Percentiles rank a stretch among this genome's conserved stretches.
Evolutionary conservation across 169 alveolate genomes (phyloP).

Genomic region (Plasmodium sp.): DNA sequence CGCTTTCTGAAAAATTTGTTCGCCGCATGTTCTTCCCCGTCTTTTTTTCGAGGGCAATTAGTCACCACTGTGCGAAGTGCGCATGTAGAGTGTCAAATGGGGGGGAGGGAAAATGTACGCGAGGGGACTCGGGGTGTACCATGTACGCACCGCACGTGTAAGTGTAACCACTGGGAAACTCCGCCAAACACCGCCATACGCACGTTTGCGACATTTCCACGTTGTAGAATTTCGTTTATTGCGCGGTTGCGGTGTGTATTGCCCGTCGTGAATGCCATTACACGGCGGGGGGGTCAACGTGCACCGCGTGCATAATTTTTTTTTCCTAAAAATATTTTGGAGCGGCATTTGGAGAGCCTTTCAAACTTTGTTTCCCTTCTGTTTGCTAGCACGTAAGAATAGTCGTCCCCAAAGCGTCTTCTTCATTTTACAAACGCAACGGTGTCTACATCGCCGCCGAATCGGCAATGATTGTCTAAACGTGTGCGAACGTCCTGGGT

Average conservation of each 20-base stretch:
- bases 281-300: background rate
- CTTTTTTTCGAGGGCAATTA: background rate
- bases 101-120: background rate
- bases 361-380: background rate
- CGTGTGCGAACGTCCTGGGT: background rate
- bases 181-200: background rate
- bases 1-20: background rate
- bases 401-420: background rate
- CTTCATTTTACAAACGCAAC: background rate
- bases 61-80: background rate
- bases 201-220: background rate
- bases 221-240: slow-evolving; percentile 4
- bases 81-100: background rate
- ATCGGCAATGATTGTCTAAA: background rate
- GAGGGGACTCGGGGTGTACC: background rate
- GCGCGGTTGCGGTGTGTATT: background rate
- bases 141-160: background rate
- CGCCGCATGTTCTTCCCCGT: background rate
- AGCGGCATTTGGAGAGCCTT: background rate
- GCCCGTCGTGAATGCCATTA: background rate
- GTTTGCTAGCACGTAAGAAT: background rate
- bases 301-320: slow-evolving; percentile 36
- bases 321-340: background rate
- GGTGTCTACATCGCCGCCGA: background rate
- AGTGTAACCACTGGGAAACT: background rate